Percentiles rank a stretch among this genome's conserved stretches.
phyloP scores from a whole-genome alignment of 164 flowering plant species.

The Magnolia kwangsiensis region DNA sequence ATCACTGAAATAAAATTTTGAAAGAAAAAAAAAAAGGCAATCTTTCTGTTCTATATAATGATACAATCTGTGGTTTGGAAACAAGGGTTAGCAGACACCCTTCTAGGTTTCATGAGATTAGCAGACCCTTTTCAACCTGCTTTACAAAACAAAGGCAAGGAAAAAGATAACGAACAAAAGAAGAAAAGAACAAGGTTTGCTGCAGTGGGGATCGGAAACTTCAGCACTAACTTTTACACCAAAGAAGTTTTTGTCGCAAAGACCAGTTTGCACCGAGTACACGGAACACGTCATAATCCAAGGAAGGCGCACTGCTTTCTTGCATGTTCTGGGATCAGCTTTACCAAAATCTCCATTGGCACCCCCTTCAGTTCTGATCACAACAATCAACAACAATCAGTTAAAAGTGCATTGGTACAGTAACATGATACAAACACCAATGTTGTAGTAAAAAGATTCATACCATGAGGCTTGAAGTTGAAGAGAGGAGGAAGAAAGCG shows the following conservation, averaged over 20 bases:
- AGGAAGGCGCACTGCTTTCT: conserved; percentile 73
- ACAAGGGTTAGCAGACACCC: conserved; percentile 27
- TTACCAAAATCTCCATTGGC: conserved; percentile 47
- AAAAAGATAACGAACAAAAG: conserved; percentile 1
- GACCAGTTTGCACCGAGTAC: neutral
- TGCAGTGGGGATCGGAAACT: neutral
- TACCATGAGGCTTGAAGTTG: conserved; percentile 74
- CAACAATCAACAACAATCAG: conserved; percentile 2
- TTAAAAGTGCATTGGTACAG: neutral
- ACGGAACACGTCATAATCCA: conserved; percentile 34
- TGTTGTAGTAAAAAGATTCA: neutral
- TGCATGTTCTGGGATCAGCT: conserved; percentile 74
- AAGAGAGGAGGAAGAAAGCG: conserved; percentile 75
- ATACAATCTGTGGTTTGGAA: conserved; percentile 22
- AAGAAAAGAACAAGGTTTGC: neutral
- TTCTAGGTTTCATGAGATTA: conserved; percentile 15
- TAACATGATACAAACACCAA: neutral
- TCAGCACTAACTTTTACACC: neutral
- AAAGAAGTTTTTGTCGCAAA: neutral
- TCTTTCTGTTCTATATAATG: conserved; percentile 18
- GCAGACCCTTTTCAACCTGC: conserved; percentile 24
- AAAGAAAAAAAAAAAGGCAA: neutral
- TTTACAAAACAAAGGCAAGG: conserved; percentile 23
- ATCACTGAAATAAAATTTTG: neutral
- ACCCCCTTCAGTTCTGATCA: conserved; percentile 61